Base-by-base conservation (phyloP, 192 early-diverging fungal genomes). In the Polychytrium aggregatum region DNA sequence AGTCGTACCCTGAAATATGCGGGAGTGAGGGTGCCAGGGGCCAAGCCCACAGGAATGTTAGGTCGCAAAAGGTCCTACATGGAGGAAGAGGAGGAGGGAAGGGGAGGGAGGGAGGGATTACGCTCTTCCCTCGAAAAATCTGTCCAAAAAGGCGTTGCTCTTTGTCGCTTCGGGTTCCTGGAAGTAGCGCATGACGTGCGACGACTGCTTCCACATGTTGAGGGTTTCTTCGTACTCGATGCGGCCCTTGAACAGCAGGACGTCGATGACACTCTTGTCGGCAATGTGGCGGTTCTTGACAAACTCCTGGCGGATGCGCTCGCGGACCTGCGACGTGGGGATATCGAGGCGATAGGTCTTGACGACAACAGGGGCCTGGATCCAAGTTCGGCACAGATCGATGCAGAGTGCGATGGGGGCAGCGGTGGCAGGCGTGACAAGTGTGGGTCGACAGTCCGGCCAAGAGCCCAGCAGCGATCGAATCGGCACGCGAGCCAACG, bases 151-250 rank as follows among this genome's bases (percentile, higher is more conserved):
- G 52, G 81, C 84, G 55, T 88, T 85, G 52, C 87, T 60, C 59
- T 88, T 75, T 10, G 81, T 74, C 18, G 70, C 67, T 41, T 64
- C 63, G 20, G 68, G 63, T 49, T 82, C 84, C 48, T 84, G 69
- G 79, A 92, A 92, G 73, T 87, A 92, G 53, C 80, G 79, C 68
- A 87, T 78, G 43, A 91, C 71, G 41, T 93, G 90, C 41, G 82
- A 83, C 52, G 76, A 74, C 68, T 88, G 82, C 72, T 95, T 95
- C 91, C 90, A 93, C 26, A 82, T 75, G 50, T 95, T 89, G 65
- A 88, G 62, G 5, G 87, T 90, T 71, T 95, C 91, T 46, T 88
- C 82, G 41, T 79, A 81, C 52, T 95, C 91, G 55, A 81, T 73
- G 38, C 77, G 76, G 18, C 91, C 88, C 70, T 92, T 95, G 57